Percentiles rank a stretch among this genome's conserved stretches.
These are phyloP conservation scores for Strobilomyces confusus DNA, from an alignment of 768 basidiomycete species.

Conservation along the genomic window DNA sequence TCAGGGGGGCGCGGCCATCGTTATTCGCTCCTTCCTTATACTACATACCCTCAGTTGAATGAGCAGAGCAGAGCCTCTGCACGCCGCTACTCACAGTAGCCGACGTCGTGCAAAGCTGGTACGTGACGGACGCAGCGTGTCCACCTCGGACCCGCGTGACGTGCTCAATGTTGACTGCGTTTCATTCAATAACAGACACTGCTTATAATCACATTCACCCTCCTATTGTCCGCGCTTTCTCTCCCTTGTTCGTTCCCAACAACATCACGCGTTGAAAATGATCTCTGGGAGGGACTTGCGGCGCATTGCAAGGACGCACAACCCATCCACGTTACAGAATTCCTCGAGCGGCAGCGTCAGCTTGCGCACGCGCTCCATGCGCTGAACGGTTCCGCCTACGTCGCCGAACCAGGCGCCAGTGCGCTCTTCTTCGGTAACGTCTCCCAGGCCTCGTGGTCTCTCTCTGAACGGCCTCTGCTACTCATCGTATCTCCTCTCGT, in stretches of 20 bases:
- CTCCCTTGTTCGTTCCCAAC: not conserved
- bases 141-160: not conserved
- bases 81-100: not conserved
- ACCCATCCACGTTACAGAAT: slow-evolving; percentile 47
- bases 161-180: not conserved
- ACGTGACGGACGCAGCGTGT: not conserved
- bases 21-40: not conserved
- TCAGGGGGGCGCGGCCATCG: slow-evolving; percentile 1
- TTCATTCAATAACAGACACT: slow-evolving; percentile 10
- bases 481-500: slow-evolving; percentile 52
- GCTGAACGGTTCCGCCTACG: slow-evolving; percentile 61
- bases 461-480: slow-evolving; percentile 78
- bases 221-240: slow-evolving; percentile 5
- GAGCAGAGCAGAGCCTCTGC: slow-evolving; percentile 3
- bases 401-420: slow-evolving; percentile 75
- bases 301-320: slow-evolving; percentile 45
- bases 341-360: slow-evolving; percentile 47
- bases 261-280: not conserved
- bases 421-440: slow-evolving; percentile 73
- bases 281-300: slow-evolving; percentile 26
- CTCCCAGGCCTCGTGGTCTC: slow-evolving; percentile 54
- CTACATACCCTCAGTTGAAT: slow-evolving; percentile 2
- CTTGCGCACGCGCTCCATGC: slow-evolving; percentile 48
- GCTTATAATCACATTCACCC: slow-evolving; percentile 3
- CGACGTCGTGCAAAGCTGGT: slow-evolving; percentile 11